Conservation (phyloP, 495 filamentous ascomycete species). For the Amphirosellinia nigrospora region DNA sequence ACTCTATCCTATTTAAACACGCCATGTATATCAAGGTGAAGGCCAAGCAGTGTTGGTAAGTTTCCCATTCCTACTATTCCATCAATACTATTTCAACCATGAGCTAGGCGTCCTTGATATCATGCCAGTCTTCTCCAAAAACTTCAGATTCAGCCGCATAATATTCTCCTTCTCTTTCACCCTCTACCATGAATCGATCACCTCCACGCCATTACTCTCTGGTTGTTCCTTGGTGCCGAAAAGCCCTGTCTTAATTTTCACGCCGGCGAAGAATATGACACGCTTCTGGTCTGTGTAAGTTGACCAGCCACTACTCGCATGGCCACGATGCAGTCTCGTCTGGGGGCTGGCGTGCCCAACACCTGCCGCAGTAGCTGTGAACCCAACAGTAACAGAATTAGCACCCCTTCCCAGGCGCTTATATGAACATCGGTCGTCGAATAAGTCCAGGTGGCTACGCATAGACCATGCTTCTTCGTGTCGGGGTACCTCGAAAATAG, state of each 20-base stretch:
- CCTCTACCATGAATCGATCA: not conserved
- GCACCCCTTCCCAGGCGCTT: not conserved
- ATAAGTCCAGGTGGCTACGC: not conserved
- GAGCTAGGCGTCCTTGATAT: not conserved
- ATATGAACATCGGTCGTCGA: not conserved
- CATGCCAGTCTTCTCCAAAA: not conserved
- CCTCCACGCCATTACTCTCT: not conserved
- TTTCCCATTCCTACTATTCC: not conserved
- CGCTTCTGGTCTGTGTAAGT: not conserved
- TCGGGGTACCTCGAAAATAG: not conserved
- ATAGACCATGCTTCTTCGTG: not conserved
- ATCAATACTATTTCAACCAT: not conserved
- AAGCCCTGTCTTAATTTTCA: not conserved
- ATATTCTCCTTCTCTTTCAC: not conserved
- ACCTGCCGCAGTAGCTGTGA: not conserved
- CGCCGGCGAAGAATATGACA: not conserved
- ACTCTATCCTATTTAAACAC: no score
- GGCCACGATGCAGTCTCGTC: not conserved
- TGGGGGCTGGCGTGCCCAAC: not conserved
- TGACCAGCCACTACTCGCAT: not conserved
- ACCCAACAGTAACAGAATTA: not conserved
- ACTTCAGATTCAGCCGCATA: not conserved
- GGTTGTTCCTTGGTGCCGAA: not conserved
- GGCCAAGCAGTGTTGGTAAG: no score
- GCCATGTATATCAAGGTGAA: no score